Evolutionary conservation across 148 eudicot species (phyloP).

Genomic region (Chenopodium quinoa): DNA sequence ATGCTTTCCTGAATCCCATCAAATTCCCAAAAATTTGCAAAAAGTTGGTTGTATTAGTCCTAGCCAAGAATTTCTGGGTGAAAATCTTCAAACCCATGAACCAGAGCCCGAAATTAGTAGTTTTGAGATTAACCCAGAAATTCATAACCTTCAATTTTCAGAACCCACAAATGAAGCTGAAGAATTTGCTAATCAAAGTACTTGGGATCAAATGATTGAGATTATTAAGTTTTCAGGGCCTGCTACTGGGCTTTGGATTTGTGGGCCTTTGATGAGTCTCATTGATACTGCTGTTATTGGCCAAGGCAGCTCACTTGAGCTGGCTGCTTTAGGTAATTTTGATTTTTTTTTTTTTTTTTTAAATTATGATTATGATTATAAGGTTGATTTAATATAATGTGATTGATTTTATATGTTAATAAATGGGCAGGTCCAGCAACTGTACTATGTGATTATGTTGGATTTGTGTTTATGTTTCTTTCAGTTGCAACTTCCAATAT

Average conservation of each 20-base stretch:
- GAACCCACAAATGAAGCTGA: slow-evolving; percentile 29
- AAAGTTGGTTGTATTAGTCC: slow-evolving; percentile 32
- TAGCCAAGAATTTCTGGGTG: slow-evolving; percentile 23
- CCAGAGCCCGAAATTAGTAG: neutral
- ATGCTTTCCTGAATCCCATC: neutral
- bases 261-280: slow-evolving; percentile 87
- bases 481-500: slow-evolving; percentile 93
- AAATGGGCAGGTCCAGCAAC: slow-evolving; percentile 83
- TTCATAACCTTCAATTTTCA: slow-evolving; percentile 5
- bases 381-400: neutral
- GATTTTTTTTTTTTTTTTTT: neutral
- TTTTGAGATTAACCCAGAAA: slow-evolving; percentile 4
- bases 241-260: slow-evolving; percentile 86
- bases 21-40: slow-evolving; percentile 9
- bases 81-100: slow-evolving; percentile 22
- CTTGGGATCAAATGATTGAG: slow-evolving; percentile 68
- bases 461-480: slow-evolving; percentile 88
- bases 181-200: slow-evolving; percentile 40
- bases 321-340: slow-evolving; percentile 69
- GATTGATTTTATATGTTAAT: slow-evolving; percentile 9
- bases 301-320: slow-evolving; percentile 70
- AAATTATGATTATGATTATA: neutral
- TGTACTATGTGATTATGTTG: slow-evolving; percentile 74
- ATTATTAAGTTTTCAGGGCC: slow-evolving; percentile 86
- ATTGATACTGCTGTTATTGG: slow-evolving; percentile 95